A percentile compares a stretch with the other conserved stretches of the same genome.
Evolutionary conservation across 345 rosid species (phyloP).

Genomic region (Abelmoschus esculentus): DNA sequence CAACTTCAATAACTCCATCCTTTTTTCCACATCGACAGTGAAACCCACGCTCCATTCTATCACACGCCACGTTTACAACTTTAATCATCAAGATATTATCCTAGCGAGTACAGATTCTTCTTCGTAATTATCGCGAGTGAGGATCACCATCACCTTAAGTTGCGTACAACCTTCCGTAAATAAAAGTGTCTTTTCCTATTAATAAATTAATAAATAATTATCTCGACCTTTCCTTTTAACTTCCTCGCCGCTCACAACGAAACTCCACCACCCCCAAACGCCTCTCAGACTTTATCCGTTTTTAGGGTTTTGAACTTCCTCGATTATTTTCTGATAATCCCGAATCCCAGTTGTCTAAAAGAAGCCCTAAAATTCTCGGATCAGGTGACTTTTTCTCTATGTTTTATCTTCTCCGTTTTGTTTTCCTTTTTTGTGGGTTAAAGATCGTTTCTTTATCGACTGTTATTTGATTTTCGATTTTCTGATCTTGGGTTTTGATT

Average conservation of each 20-base stretch:
- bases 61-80: too few relatives aligned
- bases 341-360: not conserved
- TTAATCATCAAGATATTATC: too few relatives aligned
- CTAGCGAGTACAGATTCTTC: too few relatives aligned
- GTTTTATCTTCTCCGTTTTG: not conserved
- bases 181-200: too few relatives aligned
- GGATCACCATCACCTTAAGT: not conserved
- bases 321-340: not conserved
- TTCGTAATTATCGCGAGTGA: too few relatives aligned
- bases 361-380: conserved; percentile 7
- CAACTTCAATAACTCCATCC: too few relatives aligned
- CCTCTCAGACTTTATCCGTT: not conserved
- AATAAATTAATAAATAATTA: not conserved
- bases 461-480: not conserved
- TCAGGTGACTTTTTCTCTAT: not conserved
- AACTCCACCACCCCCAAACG: not conserved
- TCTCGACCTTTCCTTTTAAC: not conserved
- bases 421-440: not conserved
- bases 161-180: not conserved
- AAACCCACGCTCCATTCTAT: too few relatives aligned
- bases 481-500: not conserved
- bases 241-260: not conserved
- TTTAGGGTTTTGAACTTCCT: not conserved
- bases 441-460: not conserved
- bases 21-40: too few relatives aligned